phyloP scores from a whole-genome alignment of 495 filamentous ascomycete species.

The Aspergillus egyptiacus region DNA sequence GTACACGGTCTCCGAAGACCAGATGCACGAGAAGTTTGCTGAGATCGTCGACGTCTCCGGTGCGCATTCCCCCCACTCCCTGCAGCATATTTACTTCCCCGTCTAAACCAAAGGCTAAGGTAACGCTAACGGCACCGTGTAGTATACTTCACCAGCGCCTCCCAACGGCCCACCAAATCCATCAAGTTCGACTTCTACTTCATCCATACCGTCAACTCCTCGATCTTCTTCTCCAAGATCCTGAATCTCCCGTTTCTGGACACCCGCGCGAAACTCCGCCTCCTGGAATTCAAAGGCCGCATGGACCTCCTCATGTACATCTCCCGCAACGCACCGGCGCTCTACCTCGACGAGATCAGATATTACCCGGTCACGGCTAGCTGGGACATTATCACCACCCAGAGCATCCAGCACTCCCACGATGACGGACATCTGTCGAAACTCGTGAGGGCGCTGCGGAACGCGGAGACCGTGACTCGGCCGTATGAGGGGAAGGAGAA shows the following conservation, averaged over 20 bases:
- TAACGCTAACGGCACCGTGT: background rate
- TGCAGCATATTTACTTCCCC: background rate
- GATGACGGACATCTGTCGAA: conserved; percentile 82
- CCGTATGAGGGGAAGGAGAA: conserved; percentile 35
- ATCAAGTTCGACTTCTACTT: conserved; percentile 78
- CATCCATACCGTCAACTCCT: conserved; percentile 61
- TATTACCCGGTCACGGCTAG: conserved; percentile 37
- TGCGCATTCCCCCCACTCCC: conserved; percentile 23
- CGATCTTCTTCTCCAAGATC: conserved; percentile 58
- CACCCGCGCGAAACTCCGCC: conserved; percentile 49
- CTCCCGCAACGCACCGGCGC: conserved; percentile 50
- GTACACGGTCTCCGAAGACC: conserved; percentile 52
- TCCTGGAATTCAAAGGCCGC: conserved; percentile 72
- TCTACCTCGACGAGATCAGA: conserved; percentile 49
- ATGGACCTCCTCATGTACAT: conserved; percentile 64
- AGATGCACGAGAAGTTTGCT: conserved; percentile 58
- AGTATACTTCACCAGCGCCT: conserved; percentile 56
- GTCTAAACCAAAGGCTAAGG: background rate
- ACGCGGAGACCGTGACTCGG: conserved; percentile 48
- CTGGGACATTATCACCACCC: conserved; percentile 54
- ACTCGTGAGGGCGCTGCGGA: conserved; percentile 58
- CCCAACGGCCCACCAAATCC: conserved; percentile 56
- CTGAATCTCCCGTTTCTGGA: conserved; percentile 24
- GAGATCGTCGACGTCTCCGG: conserved; percentile 69
- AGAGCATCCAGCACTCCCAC: conserved; percentile 40